These are phyloP conservation scores for Tremella mesenterica DNA, from an alignment of 768 basidiomycete genomes.

Conservation along the genomic window DNA sequence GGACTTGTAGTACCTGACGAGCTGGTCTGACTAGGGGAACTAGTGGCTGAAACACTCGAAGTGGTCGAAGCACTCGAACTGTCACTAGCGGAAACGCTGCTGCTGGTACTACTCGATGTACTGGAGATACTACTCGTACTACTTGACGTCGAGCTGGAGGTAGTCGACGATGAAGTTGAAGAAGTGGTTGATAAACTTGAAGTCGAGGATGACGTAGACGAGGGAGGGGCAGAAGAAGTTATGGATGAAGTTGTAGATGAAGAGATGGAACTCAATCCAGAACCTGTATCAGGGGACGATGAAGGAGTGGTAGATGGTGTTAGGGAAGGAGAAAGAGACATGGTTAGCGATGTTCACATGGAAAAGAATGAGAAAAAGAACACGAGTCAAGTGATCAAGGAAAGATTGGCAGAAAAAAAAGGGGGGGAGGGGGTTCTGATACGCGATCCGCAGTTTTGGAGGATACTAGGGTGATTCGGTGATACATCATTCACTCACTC, in stretches of 20 bases:
- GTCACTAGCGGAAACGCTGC: conserved; percentile 4
- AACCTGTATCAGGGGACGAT: conserved; percentile 5
- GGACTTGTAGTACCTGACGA: conserved; percentile 5
- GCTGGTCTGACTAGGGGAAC: background rate
- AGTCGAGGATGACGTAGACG: conserved; percentile 6
- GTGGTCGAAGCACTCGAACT: conserved; percentile 4
- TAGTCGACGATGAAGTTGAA: background rate
- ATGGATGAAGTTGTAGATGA: conserved; percentile 2
- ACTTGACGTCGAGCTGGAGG: conserved; percentile 4
- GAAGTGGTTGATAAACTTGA: background rate
- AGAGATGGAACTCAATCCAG: background rate
- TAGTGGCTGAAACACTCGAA: background rate
- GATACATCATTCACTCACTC: too few species aligned
- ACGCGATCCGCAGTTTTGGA: too few species aligned
- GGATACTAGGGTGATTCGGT: too few species aligned
- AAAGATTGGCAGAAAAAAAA: too few species aligned
- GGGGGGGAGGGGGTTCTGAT: too few species aligned
- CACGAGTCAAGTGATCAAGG: too few species aligned
- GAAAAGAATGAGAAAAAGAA: too few species aligned
- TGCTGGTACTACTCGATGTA: conserved; percentile 3
- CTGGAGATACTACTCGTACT: background rate
- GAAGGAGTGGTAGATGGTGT: conserved; percentile 11
- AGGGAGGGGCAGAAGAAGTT: background rate
- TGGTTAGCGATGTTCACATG: background rate
- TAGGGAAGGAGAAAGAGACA: too few species aligned